A percentile compares a stretch with the other conserved stretches of the same genome.
Evolutionary conservation across 176 grass and related monocot species (phyloP).

Genomic region (Bothriochloa decipiens): DNA sequence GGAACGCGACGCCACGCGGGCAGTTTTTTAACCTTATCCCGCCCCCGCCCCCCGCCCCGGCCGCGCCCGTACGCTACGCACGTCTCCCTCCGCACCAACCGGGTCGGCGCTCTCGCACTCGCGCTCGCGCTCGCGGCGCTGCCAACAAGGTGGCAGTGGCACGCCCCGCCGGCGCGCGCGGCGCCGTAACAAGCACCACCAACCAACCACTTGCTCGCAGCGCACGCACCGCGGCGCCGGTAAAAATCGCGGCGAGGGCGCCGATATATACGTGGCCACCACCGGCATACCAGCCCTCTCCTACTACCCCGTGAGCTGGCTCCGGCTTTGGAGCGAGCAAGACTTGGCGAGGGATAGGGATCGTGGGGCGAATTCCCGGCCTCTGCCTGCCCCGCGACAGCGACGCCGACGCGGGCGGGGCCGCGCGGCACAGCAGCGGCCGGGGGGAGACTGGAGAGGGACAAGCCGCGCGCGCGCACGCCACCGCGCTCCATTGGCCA

Average conservation of each 20-base stretch:
- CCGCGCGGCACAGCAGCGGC: neutral
- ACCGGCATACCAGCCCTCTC: neutral
- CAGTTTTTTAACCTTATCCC: neutral
- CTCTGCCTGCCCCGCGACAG: slow-evolving; percentile 23
- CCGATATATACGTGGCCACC: slow-evolving; percentile 30
- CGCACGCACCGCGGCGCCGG: neutral
- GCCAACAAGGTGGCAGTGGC: slow-evolving; percentile 8
- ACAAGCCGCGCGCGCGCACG: slow-evolving; percentile 42
- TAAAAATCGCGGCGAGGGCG: neutral
- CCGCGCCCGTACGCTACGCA: neutral
- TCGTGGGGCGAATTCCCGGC: neutral
- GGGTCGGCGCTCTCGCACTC: neutral
- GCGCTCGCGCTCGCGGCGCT: neutral
- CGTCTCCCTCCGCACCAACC: neutral
- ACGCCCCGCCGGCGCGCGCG: neutral
- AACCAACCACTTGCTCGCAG: neutral
- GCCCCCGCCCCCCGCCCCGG: neutral
- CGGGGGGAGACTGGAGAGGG: neutral
- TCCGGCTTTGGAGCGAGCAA: neutral
- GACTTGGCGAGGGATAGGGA: neutral
- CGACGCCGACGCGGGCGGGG: slow-evolving; percentile 34
- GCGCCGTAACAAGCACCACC: neutral
- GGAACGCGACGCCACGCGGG: slow-evolving; percentile 21
- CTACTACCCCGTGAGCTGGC: neutral
- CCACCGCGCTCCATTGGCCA: slow-evolving; percentile 60